phyloP scores from a whole-genome alignment of 2,329 filamentous ascomycete species.

The Fusarium gaditjirri region DNA sequence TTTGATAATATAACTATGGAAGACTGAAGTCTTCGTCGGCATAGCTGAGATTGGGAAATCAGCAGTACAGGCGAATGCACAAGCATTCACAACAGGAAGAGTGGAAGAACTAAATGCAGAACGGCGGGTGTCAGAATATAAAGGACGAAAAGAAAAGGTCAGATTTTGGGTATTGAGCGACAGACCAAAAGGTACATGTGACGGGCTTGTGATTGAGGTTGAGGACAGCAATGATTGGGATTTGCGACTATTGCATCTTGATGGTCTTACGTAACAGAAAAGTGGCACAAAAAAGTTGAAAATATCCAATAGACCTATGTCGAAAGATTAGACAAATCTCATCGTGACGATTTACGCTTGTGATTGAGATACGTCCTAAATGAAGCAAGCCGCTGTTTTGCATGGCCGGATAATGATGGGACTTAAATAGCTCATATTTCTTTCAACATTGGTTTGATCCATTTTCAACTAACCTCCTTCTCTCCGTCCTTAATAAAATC shows the following conservation, averaged over 20 bases:
- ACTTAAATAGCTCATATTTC: constrained; percentile 22
- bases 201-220: not conserved
- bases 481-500: constrained; percentile 2
- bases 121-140: not conserved
- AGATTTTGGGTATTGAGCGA: not conserved
- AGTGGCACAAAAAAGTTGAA: constrained; percentile 17
- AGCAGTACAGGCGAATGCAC: not conserved
- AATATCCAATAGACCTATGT: not conserved
- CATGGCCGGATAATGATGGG: not conserved
- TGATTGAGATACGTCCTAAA: not conserved
- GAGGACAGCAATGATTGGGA: not conserved
- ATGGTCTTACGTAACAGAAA: constrained; percentile 4
- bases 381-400: not conserved
- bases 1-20: not conserved
- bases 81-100: not conserved
- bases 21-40: not conserved
- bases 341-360: not conserved
- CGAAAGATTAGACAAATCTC: not conserved
- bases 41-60: not conserved
- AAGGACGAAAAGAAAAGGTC: not conserved
- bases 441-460: constrained; percentile 28
- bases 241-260: not conserved
- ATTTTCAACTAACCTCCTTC: constrained; percentile 3
- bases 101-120: not conserved
- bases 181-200: not conserved